Evolutionary conservation across 106 monocot species (phyloP).

Genomic region (Posidonia australis): DNA sequence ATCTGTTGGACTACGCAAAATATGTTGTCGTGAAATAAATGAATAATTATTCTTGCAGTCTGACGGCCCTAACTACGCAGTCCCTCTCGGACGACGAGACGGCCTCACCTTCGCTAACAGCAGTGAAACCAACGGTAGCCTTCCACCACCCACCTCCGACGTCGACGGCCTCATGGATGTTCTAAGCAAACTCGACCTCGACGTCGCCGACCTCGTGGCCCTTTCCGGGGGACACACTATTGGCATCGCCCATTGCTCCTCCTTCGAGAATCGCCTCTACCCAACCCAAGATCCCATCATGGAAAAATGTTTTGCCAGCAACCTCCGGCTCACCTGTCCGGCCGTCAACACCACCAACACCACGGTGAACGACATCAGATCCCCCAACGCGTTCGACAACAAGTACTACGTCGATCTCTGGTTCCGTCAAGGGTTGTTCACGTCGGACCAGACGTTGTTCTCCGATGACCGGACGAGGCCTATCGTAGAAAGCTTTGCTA

Average conservation of each 20-base stretch:
- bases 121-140: constrained; percentile 35
- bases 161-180: constrained; percentile 36
- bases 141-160: constrained; percentile 31
- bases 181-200: constrained; percentile 41
- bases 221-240: constrained; percentile 76
- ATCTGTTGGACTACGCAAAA: too few species aligned
- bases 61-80: constrained; percentile 60
- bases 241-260: constrained; percentile 48
- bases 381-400: constrained; percentile 7
- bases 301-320: constrained; percentile 26
- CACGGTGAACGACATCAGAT: constrained; percentile 28
- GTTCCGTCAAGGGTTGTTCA: constrained; percentile 13
- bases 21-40: too few species aligned
- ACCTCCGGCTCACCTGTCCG: constrained; percentile 31
- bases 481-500: background rate
- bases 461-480: background rate
- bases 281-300: constrained; percentile 27
- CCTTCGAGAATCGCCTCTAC: constrained; percentile 36
- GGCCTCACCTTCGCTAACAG: constrained; percentile 42
- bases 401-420: constrained; percentile 10
- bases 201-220: constrained; percentile 44
- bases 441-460: constrained; percentile 12
- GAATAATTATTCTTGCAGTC: too few species aligned
- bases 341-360: constrained; percentile 14
- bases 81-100: constrained; percentile 56